Base-by-base conservation (phyloP, 2,329 filamentous ascomycete species). In the Phialophora expanda region DNA sequence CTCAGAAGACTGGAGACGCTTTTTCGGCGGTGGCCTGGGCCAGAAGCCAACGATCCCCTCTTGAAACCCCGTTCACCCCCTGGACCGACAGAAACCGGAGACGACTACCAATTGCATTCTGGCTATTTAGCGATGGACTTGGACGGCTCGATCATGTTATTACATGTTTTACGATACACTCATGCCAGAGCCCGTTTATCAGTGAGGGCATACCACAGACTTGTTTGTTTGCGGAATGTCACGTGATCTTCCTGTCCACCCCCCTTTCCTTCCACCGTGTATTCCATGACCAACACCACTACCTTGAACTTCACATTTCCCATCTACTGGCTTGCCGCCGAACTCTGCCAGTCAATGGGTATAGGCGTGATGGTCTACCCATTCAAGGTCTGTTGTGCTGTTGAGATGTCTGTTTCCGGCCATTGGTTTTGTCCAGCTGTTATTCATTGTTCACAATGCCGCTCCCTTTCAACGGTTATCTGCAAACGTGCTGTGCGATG, bases 1-100 rank as follows among this genome's bases (percentile, higher is more conserved):
- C 41, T 69, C 67, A 2, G 65, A 65, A 60, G 67, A 69, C 38
- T 69, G 65, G 67, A 67, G 63, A 59, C 65, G 56, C 14, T 69
- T 69, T 54, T 67, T 69, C 55, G 63, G 67, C 41, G 61, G 61
- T 38, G 66, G 30, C 46, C 58, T 34, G 41, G 34, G 14, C 14
- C 59, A 41, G 11, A 50, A 53, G 32, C 41, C 57, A 8, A 20
- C 34, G 4, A n/a, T 22, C 5, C 38, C 65, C 1, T 44, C 51
- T 9, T 63, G 48, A 59, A 24, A 14, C 9, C n/a, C 24, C 17
- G 44, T 56, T 46, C 24, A 48, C 4, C 26, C 20, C 14, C n/a
- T 24, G 38, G 60, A 56, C 34, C 51, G 32, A 48, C 51, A 55
- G 60, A 46, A 26, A 44, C 61, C 48, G 22, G 12, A 32, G 6